Base-by-base conservation (phyloP, 2,329 filamentous ascomycete genomes). In the Stachybotrys chlorohalonatus region DNA sequence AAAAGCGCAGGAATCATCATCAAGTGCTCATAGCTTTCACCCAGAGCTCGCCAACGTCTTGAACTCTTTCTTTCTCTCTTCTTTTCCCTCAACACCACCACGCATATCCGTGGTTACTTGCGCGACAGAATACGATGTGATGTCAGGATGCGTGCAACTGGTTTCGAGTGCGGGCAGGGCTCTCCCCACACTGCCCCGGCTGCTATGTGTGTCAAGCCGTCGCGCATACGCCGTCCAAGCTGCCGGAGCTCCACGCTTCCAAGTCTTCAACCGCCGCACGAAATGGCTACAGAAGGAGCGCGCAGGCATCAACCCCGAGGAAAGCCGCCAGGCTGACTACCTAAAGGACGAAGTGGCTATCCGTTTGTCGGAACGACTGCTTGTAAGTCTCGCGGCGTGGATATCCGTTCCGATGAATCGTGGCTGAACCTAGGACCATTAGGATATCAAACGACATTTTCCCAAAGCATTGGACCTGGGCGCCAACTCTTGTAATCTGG, bases 221-320 rank as follows among this genome's bases (percentile, higher is more conserved):
- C 78, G 87, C 56, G 74, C 72, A 55, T 96, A 94, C 72, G 92
- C 93, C 52, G 82, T 89, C 56, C 87, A 91, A 71, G 80, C 89
- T 17, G 79, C 89, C 2, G 89, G 90, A 57, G 83, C 84, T 47
- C 89, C 91, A 31, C 83, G 85, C 45, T 84, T 95, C 62, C 87
- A 96, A 62, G 89, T 99, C 69, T 99, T 99, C 82, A 95, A 95
- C 72, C 83, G 85, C 58, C 82, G 82, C 62, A 83, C 86, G 24
- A 99, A 99, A 78, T 92, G 89, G 78, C 75, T 94, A 51, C 94
- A 99, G 69, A 95, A 90, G 70, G 91, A 97, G 70, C 83, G 93
- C 58, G 88, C 91, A 1, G 92, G 89, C 1, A 68, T 77, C 49
- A 77, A 93, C 66, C 75, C 81, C 9, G 82, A 89, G 59, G 72